Conservation (phyloP, 306 rosid species). For the Sicyos edulis region DNA sequence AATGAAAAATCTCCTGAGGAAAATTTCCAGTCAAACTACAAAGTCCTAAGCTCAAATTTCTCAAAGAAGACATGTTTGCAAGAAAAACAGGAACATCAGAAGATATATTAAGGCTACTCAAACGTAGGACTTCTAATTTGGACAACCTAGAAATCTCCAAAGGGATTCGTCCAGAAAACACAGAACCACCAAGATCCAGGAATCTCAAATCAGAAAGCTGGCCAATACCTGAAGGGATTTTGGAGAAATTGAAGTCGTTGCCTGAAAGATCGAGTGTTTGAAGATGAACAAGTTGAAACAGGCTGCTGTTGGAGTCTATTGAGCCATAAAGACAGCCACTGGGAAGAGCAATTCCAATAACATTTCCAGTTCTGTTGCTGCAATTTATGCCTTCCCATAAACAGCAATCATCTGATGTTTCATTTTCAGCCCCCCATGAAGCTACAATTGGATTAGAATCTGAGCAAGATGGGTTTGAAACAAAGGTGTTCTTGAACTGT, state of each 20-base stretch:
- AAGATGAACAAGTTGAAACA: conserved; percentile 21
- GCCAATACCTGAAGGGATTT: conserved; percentile 19
- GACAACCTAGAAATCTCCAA: conserved; percentile 15
- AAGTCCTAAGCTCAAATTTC: background rate
- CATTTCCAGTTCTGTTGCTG: conserved; percentile 10
- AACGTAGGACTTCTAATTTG: conserved; percentile 12
- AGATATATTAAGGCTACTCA: background rate
- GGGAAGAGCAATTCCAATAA: background rate
- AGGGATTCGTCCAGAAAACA: conserved; percentile 25
- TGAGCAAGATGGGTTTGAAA: background rate
- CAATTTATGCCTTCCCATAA: background rate
- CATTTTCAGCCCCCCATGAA: background rate
- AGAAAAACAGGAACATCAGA: conserved; percentile 16
- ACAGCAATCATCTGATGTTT: background rate
- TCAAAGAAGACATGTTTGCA: conserved; percentile 10
- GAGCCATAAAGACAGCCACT: conserved; percentile 5
- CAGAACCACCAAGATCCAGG: conserved; percentile 16
- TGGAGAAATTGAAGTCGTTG: conserved; percentile 27
- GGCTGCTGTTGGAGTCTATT: conserved; percentile 10
- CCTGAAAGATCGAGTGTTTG: conserved; percentile 23
- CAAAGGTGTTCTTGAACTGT: conserved; percentile 10
- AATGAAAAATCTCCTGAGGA: conserved; percentile 12
- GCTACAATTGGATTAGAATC: background rate
- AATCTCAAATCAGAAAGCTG: conserved; percentile 13
- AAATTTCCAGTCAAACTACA: conserved; percentile 22